phyloP scores from a whole-genome alignment of 2,329 filamentous ascomycete genomes.

The Thielaviopsis populi region DNA sequence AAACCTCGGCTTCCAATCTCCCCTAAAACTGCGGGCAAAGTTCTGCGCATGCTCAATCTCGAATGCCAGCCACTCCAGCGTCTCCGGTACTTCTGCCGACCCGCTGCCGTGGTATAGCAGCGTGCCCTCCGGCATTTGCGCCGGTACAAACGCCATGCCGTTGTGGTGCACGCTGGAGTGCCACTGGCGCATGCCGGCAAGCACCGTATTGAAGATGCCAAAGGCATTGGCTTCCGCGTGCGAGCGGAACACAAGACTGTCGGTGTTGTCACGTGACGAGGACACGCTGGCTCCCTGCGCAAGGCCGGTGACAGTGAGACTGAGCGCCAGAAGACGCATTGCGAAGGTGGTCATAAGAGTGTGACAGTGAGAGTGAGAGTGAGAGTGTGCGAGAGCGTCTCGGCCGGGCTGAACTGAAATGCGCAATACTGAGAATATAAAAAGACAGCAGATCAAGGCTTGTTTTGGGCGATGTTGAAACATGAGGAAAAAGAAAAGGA shows the following conservation, averaged over 20 bases:
- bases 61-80: constrained; percentile 59
- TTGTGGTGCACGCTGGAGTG: constrained; percentile 60
- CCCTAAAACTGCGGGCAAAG: constrained; percentile 35
- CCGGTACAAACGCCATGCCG: constrained; percentile 57
- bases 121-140: constrained; percentile 47
- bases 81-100: constrained; percentile 31
- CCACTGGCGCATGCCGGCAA: constrained; percentile 60
- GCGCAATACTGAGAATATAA: too few relatives aligned
- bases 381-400: too few relatives aligned
- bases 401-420: too few relatives aligned
- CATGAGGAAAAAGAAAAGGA: neutral
- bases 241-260: constrained; percentile 21
- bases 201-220: constrained; percentile 57
- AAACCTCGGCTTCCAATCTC: constrained; percentile 5
- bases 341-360: neutral
- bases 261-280: neutral
- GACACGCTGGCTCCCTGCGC: neutral
- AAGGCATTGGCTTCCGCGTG: constrained; percentile 38
- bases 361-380: neutral
- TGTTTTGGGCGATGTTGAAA: too few relatives aligned
- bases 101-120: constrained; percentile 51
- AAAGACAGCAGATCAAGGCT: neutral
- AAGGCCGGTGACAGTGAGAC: neutral
- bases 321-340: constrained; percentile 5
- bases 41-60: constrained; percentile 57